Base-by-base conservation (phyloP, 305 asterid genomes). In the Fraxinus ornus region DNA sequence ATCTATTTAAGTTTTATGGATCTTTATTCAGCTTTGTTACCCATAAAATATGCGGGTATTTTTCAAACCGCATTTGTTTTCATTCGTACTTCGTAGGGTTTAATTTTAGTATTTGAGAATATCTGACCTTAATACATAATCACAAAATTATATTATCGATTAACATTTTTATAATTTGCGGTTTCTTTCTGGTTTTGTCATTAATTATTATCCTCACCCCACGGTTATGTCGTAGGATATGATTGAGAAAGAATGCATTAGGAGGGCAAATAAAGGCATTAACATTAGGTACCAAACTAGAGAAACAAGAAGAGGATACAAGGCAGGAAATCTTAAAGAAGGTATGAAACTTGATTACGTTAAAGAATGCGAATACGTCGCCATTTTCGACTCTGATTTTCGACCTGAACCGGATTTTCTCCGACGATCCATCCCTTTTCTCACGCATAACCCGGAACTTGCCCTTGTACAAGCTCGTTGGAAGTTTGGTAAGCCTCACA, bases 381-480 rank as follows among this genome's bases (percentile, higher is more conserved):
- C 87, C 32, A 93, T 95, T 41, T 93, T 95, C 78, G 98, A 95
- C 2, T 98, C 98, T 0, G 98, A 95, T 89, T 95, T 95, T 41
- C 94, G 96, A 19, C 98, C 98, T 24, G 98, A 93, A 12, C 93
- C 95, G 0, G 97, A 95, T 47, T 95, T 93, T 55, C 94, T 95
- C 24, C 82, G 91, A 4, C 90, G 98, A 3, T 84, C 98, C 8
- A 86, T 93, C 80, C 98, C 98, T 0, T 95, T 90, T 21, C 90
- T 92, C 9, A 79, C 92, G 24, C 93, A 93, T 83, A 93, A 93
- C 76, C 88, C 86, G 30, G 88, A 90, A 8, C 84, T 95, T 28
- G 98, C 98, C 0, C 95, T 95, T 0, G 98, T 92, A 4, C 98
- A 95, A 79, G 93, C 93, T 36, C 93, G 98, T 24, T 95, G 98